Evolutionary conservation across 2,329 filamentous ascomycete genomes (phyloP).

Genomic region (Botryotinia globosa): DNA sequence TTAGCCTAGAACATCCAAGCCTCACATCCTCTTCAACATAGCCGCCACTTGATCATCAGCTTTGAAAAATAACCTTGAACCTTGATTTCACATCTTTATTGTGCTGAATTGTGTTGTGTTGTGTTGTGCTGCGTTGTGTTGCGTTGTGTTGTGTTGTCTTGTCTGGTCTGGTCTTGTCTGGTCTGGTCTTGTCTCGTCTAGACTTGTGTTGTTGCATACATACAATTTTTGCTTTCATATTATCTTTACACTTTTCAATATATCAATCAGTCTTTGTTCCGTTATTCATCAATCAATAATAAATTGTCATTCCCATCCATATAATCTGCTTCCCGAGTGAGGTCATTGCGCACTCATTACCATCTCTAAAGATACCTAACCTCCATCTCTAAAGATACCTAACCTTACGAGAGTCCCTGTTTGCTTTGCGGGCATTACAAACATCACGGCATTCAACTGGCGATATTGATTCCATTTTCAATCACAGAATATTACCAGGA

Average conservation of each 20-base stretch:
- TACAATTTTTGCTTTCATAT: neutral
- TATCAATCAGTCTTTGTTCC: neutral
- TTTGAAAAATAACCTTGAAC: neutral
- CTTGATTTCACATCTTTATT: neutral
- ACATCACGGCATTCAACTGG: neutral
- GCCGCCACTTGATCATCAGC: conserved; percentile 7
- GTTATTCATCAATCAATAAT: neutral
- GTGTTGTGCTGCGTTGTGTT: no score
- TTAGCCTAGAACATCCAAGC: neutral
- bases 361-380: conserved; percentile 8
- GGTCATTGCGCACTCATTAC: conserved; percentile 10
- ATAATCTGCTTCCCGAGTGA: neutral
- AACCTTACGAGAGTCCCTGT: conserved; percentile 16
- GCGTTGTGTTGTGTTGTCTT: no score
- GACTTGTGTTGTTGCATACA: neutral
- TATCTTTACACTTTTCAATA: neutral
- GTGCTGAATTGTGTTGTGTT: neutral
- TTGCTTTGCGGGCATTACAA: neutral
- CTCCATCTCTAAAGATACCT: conserved; percentile 5
- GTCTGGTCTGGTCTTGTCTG: no score
- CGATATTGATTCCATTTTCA: neutral
- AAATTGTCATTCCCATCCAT: neutral
- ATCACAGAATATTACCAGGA: neutral
- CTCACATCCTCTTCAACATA: conserved; percentile 1
- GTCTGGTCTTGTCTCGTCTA: neutral